Evolutionary conservation across 352 stramenopile species (phyloP).

Genomic region (Globisporangium paddicum): DNA sequence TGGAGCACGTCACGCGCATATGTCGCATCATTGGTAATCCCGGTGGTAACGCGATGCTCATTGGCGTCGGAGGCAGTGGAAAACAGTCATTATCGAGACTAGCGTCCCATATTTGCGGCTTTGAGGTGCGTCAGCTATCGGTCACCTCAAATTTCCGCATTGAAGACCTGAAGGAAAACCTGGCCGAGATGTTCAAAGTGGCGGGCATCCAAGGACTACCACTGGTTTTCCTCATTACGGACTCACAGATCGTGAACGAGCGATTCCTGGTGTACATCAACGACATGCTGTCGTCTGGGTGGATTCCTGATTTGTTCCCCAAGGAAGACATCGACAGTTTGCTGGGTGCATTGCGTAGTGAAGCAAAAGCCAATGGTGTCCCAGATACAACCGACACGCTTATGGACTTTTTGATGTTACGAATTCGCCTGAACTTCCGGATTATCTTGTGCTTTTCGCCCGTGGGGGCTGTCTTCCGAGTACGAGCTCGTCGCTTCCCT

Average conservation of each 20-base stretch:
- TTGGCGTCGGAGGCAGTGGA: constrained; percentile 95
- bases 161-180: constrained; percentile 96
- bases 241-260: constrained; percentile 98
- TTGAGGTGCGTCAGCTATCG: constrained; percentile 94
- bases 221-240: constrained; percentile 97
- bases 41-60: constrained; percentile 96
- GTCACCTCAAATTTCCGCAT: constrained; percentile 96
- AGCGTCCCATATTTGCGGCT: constrained; percentile 95
- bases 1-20: constrained; percentile 96
- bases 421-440: constrained; percentile 94
- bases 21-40: constrained; percentile 96
- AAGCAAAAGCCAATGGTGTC: constrained; percentile 94
- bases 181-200: constrained; percentile 96
- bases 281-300: constrained; percentile 94
- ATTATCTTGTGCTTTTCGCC: constrained; percentile 97
- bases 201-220: constrained; percentile 92
- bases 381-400: constrained; percentile 92
- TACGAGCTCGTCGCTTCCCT: constrained; percentile 95
- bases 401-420: constrained; percentile 95
- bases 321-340: constrained; percentile 96
- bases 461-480: constrained; percentile 95
- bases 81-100: constrained; percentile 97
- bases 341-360: constrained; percentile 87
- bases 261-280: constrained; percentile 99
- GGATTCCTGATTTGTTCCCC: constrained; percentile 96